These are phyloP conservation scores for Casuarina cunninghamiana DNA, from an alignment of 306 rosid species.

Conservation along the genomic window DNA sequence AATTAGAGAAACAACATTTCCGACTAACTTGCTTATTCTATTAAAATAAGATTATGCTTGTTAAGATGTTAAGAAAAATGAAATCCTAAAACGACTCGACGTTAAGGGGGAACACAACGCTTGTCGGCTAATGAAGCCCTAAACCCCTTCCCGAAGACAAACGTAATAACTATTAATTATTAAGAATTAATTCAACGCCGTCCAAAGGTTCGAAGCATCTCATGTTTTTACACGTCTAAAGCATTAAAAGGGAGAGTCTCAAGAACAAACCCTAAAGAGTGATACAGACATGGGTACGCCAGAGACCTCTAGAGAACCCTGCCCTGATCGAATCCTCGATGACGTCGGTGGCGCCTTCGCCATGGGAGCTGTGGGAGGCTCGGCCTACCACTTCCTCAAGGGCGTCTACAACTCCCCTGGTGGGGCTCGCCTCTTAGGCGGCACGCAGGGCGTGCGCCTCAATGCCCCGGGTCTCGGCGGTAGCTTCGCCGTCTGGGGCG, in stretches of 20 bases:
- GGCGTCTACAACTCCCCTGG: constrained; percentile 74
- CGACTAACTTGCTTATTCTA: too few relatives aligned
- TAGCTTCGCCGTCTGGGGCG: constrained; percentile 90
- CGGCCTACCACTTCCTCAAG: constrained; percentile 79
- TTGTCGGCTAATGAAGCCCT: background rate
- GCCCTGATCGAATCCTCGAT: constrained; percentile 86
- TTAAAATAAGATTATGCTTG: too few relatives aligned
- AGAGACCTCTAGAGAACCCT: constrained; percentile 79
- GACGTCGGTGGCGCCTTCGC: constrained; percentile 93
- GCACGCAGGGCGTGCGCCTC: constrained; percentile 77
- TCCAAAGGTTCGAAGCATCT: too few relatives aligned
- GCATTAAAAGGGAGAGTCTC: background rate
- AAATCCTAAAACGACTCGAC: background rate
- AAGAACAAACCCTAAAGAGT: background rate
- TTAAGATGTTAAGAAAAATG: too few relatives aligned
- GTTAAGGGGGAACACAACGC: background rate
- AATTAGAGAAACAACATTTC: too few relatives aligned
- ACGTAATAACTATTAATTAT: too few relatives aligned
- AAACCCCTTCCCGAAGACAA: background rate
- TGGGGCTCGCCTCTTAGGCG: constrained; percentile 66
- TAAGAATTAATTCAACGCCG: too few relatives aligned
- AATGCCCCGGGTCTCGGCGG: constrained; percentile 89
- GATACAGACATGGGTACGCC: constrained; percentile 67
- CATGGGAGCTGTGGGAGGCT: constrained; percentile 92
- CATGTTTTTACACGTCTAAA: background rate